Evolutionary conservation across 2,329 filamentous ascomycete genomes (phyloP), one percentile per base, ranked within the genome.

Genomic region (Penicillium sp.): DNA sequence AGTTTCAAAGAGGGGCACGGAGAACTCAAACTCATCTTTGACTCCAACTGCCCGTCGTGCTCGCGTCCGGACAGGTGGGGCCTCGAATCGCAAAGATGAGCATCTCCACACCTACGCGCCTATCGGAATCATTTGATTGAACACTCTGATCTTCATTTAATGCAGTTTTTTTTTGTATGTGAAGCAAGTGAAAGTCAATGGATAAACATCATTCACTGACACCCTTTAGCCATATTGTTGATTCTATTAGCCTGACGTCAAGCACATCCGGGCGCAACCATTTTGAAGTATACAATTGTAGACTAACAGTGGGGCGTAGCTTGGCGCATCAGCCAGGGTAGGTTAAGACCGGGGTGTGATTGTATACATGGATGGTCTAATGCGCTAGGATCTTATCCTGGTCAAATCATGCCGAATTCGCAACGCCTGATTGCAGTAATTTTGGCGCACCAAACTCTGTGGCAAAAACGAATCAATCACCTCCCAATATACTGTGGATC

Each of bases 1-100:
- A 5, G 40, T 37, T 9, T 41, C 54, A 58, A 58, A 51, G 60
- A 63, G 61, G 61, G 61, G 60, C 56, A 50, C 47, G 25, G 35
- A 53, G 54, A n/a, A n/a, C n/a, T n/a, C 54, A 37, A 59, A 27
- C 43, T 49, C 41, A 51, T 55, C 26, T 14, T 27, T 11, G 54
- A 49, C 54, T 35, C 40, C 40, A 46, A 48, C 33, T 35, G 54
- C 51, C 51, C 51, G 46, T 53, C 23, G 33, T 50, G 23, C 41
- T 37, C 29, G 31, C 47, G 41, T 48, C 27, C 44, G 43, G 29
- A 41, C 26, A 27, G 45, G 57, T 60, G 31, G 29, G 37, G 55
- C 58, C 47, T 31, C 58, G 53, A 40, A 56, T 60, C 49, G 20
- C 52, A 55, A 57, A 15, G 42, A 56, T 59, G 57, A 52, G 52